Evolutionary conservation across 1,139 yeast species (phyloP), one percentile per base, ranked within the genome.

Genomic region (Hansenula anomala): DNA sequence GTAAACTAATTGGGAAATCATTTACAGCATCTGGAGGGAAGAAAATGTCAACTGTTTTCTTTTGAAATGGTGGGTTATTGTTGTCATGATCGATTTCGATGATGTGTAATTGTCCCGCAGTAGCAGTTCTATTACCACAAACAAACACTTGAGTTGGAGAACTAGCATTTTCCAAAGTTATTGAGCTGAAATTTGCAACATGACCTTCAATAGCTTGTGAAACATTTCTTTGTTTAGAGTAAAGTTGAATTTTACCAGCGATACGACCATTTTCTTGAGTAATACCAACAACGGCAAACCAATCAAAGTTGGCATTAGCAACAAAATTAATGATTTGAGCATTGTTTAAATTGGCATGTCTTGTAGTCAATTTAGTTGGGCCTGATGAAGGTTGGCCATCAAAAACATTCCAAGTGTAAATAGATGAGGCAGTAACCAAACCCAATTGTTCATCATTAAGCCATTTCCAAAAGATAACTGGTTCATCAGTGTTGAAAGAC

Each of bases 171-270:
- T 78, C 82, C 51, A 90, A 71, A 48, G 80, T 73, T 47, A 92
- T 64, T 42, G 75, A 70, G 38, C 96, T 90, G 66, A 94, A 94
- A 37, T 81, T 80, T 43, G 96, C 92, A 40, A 95, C 97, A 63
- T 94, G 98, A 51, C 98, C 98, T 60, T 94, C 97, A 55, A 94
- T 88, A 23, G 96, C 94, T 68, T 94, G 99, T 15, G 97, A 89
- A 36, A 90, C 88, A 58, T 86, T 84, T 63, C 97, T 81, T 41
- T 82, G 79, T 60, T 81, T 84, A 44, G 96, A 85, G 66, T 72
- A 94, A 47, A 94, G 76, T 69, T 94, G 99, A 60, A 92, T 85
- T 64, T 88, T 95, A 58, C 99, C 99, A 27, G 90, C 97, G 54
- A 94, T 87, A 56, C 95, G 80, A 47, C 96, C 96, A 53, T 86